A percentile compares a stretch with the other conserved stretches of the same genome.
Evolutionary conservation across 768 basidiomycete genomes (phyloP).

Genomic region (Suillus ampliporus): DNA sequence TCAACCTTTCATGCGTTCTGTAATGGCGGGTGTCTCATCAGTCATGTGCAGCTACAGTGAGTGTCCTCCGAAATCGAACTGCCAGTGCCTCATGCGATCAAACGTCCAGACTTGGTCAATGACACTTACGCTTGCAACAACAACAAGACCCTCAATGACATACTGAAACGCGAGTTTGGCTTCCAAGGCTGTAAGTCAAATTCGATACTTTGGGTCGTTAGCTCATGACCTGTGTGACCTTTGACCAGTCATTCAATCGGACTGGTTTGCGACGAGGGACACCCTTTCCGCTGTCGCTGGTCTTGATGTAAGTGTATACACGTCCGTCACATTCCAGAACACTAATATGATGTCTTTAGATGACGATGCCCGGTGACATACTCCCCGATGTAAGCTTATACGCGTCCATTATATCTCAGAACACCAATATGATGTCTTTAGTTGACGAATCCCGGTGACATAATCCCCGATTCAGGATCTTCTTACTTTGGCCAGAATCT

Average conservation of each 20-base stretch:
- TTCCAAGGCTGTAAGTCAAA: conserved; percentile 62
- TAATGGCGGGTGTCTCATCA: conserved; percentile 67
- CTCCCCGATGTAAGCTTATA: no score
- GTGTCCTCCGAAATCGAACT: conserved; percentile 18
- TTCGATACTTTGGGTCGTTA: not conserved
- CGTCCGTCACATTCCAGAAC: no score
- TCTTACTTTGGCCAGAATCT: conserved; percentile 66
- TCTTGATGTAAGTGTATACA: conserved; percentile 54
- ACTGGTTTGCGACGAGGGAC: conserved; percentile 65
- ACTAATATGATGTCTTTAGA: conserved; percentile 42
- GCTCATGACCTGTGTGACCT: not conserved
- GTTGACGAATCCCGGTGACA: conserved; percentile 80
- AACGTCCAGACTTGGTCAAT: conserved; percentile 56
- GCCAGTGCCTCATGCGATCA: conserved; percentile 13
- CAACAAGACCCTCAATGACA: conserved; percentile 59
- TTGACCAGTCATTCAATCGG: conserved; percentile 54
- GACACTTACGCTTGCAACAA: conserved; percentile 70
- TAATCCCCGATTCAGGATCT: conserved; percentile 41
- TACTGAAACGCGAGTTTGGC: conserved; percentile 68
- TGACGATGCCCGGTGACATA: conserved; percentile 77
- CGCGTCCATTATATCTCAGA: no score
- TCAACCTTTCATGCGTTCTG: conserved; percentile 60
- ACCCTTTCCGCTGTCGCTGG: conserved; percentile 61
- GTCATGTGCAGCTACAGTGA: conserved; percentile 72
- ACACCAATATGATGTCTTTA: conserved; percentile 27